Conservation (phyloP, 352 stramenopile genomes). For the Phytophthora melonis region DNA sequence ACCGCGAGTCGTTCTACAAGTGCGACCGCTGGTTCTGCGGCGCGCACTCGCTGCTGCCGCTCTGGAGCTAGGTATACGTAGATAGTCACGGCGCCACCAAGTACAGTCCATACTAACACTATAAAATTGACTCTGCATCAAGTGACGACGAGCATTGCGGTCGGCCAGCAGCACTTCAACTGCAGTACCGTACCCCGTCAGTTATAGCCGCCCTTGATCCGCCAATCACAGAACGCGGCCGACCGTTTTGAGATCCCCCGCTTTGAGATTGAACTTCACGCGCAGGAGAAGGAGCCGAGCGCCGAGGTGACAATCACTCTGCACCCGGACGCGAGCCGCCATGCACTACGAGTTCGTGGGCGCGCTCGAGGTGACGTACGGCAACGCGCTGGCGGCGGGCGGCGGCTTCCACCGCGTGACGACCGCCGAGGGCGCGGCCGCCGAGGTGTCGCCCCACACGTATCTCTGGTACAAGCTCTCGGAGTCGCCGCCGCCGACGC, state of each 20-base stretch:
- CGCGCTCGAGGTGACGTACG: constrained; percentile 87
- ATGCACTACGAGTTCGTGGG: constrained; percentile 83
- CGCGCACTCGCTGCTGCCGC: constrained; percentile 51
- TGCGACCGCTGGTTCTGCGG: constrained; percentile 84
- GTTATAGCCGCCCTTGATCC: too few species aligned
- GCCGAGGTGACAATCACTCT: neutral
- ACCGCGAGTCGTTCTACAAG: constrained; percentile 71
- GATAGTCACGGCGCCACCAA: constrained; percentile 11
- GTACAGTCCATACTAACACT: neutral
- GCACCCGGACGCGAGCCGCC: neutral
- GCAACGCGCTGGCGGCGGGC: constrained; percentile 81
- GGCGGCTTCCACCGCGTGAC: constrained; percentile 88
- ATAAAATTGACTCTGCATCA: neutral
- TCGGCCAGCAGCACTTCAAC: neutral
- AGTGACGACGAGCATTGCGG: neutral
- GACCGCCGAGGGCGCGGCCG: constrained; percentile 71
- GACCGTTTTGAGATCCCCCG: neutral
- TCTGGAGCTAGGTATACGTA: constrained; percentile 24
- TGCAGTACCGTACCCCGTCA: neutral
- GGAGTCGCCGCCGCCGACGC: neutral
- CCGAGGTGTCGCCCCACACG: constrained; percentile 82
- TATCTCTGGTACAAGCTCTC: constrained; percentile 88
- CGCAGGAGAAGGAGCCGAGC: neutral
- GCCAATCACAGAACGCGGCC: neutral
- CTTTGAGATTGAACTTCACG: constrained; percentile 22